A percentile compares a stretch with the other conserved stretches of the same genome.
phyloP scores from a whole-genome alignment of 2,329 filamentous ascomycete genomes.

The Aspergillus flavus region DNA sequence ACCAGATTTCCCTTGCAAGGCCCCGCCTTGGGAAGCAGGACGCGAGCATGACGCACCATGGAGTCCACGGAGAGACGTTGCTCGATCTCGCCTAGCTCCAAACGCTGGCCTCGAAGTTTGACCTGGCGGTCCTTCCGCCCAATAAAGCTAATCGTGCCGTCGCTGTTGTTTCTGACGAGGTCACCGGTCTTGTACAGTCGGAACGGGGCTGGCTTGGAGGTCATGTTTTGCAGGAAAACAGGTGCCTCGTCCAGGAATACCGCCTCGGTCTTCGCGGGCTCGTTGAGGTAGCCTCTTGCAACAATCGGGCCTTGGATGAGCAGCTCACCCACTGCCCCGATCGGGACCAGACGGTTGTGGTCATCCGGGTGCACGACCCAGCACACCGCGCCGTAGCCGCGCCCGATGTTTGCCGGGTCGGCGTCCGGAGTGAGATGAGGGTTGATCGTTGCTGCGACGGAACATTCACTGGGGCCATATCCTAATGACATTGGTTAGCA shows the following conservation, averaged over 20 bases:
- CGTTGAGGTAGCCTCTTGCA: conserved; percentile 16
- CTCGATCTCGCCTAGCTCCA: conserved; percentile 21
- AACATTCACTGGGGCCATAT: conserved; percentile 34
- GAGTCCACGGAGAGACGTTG: conserved; percentile 2
- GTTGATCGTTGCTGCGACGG: conserved; percentile 14
- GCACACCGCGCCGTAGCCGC: conserved; percentile 11
- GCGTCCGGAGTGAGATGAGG: conserved; percentile 7
- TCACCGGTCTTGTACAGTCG: conserved; percentile 20
- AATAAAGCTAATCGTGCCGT: conserved; percentile 16
- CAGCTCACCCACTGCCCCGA: conserved; percentile 19
- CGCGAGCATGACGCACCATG: neutral
- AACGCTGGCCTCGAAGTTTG: conserved; percentile 19
- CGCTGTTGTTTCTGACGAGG: conserved; percentile 15
- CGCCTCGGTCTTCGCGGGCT: conserved; percentile 14
- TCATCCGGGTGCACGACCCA: conserved; percentile 19
- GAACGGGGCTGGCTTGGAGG: neutral
- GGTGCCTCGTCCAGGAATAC: conserved; percentile 7
- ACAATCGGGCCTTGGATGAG: conserved; percentile 15
- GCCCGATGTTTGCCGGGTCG: conserved; percentile 17
- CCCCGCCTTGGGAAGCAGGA: neutral
- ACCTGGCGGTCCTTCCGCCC: conserved; percentile 18
- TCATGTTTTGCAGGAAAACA: neutral
- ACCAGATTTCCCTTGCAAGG: neutral
- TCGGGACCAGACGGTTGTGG: conserved; percentile 16
- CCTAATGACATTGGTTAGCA: neutral